Conservation (phyloP, 257 asterid genomes). For the Gardenia jasminoides region DNA sequence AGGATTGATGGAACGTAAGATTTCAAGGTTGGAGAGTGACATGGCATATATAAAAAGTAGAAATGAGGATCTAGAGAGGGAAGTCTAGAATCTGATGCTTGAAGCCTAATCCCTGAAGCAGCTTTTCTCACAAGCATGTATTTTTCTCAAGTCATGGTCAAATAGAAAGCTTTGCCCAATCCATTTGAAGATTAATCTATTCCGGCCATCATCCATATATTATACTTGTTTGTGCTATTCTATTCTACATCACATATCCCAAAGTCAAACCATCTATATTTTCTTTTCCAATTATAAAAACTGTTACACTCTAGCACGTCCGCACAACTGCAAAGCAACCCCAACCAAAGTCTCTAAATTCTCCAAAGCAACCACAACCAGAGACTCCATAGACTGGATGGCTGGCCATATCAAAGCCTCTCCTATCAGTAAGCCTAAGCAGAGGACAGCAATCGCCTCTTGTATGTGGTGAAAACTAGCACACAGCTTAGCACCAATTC, state of each 20-base stretch:
- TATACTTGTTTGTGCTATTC: no score
- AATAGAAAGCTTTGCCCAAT: conserved; percentile 5
- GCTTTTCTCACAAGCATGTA: no score
- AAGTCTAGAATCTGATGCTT: no score
- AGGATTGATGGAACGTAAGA: no score
- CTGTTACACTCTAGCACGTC: no score
- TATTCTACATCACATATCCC: background rate
- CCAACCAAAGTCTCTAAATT: background rate
- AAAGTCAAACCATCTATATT: background rate
- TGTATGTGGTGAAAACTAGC: background rate
- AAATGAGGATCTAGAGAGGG: no score
- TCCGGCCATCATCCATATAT: no score
- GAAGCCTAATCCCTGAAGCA: no score
- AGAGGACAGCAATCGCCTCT: background rate
- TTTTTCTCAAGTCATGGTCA: conserved; percentile 5
- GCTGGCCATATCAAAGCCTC: background rate
- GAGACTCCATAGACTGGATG: background rate
- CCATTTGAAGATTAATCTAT: conserved; percentile 19
- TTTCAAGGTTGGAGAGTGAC: no score
- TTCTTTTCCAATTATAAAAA: no score
- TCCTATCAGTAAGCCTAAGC: background rate
- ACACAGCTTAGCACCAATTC: background rate
- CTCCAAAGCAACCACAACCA: background rate
- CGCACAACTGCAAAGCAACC: no score
- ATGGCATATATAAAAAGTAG: no score